Base-by-base conservation (phyloP, 2,329 filamentous ascomycete species). In the Didymella lethalis region DNA sequence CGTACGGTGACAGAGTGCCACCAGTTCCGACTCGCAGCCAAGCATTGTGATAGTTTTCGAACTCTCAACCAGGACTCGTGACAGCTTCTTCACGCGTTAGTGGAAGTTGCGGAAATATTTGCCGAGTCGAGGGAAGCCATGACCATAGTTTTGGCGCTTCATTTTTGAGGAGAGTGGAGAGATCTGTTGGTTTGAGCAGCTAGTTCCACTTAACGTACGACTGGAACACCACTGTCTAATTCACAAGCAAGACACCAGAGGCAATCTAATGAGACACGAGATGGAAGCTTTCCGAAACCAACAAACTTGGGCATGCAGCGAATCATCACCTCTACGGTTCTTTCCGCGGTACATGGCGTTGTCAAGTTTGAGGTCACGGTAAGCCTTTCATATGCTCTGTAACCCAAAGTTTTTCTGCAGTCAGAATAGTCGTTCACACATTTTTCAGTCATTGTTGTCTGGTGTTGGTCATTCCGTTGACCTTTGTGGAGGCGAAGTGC, bases 401-500 rank as follows among this genome's bases (percentile, higher is more conserved):
- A 40, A 57, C 25, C 10, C 1, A 8, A 3, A 23, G 3, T 14
- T 4, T 44, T 28, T 36, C 36, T 29, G 16, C 32, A 7, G 12
- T 23, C 20, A 43, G 20, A 41, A 41, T 46, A 44, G 25, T 26
- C 11, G 18, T 34, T 28, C 12, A 26, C 7, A 7, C 10, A 16
- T 32, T 38, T 20, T 14, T n/a, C 8, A 7, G 14, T 7, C n/a
- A 47, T 34, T 16, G 32, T 28, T 34, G 31, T 23, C n/a, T 25
- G 14, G 7, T 46, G 31, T 45, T 57, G 41, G 47, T 47, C 26
- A 31, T 47, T 14, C 25, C 2, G 54, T 34, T n/a, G 26, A n/a
- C 28, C 34, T 23, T 12, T 44, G n/a, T 49, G 31, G 45, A 53
- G 45, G 46, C 56, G 49, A 23, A 58, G 40, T 53, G 55, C 40